Conservation (phyloP, 345 rosid genomes). For the Geranium rotundifolium region DNA sequence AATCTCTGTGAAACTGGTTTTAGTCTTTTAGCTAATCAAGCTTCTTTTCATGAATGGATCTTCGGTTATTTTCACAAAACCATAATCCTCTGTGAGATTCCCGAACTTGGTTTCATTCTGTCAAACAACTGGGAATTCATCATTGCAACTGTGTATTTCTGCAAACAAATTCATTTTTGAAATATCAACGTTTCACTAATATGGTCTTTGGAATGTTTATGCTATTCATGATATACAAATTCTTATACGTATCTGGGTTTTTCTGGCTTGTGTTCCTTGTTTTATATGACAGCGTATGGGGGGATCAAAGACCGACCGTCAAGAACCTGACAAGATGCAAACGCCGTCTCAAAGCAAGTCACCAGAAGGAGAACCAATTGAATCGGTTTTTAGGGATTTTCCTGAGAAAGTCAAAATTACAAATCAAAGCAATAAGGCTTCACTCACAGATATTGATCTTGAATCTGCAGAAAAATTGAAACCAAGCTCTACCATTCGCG, state of each 20-base stretch:
- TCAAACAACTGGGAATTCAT: no score
- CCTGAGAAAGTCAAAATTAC: constrained; percentile 12
- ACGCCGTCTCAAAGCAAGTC: constrained; percentile 6
- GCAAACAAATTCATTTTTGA: not conserved
- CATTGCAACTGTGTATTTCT: no score
- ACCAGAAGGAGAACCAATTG: constrained; percentile 9
- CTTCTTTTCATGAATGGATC: no score
- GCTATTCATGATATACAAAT: not conserved
- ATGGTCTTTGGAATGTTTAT: no score
- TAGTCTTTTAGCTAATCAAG: no score
- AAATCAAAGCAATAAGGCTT: constrained; percentile 3
- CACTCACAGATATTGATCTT: constrained; percentile 10
- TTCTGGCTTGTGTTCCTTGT: constrained; percentile 3
- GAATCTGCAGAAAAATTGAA: constrained; percentile 4
- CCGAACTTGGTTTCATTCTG: no score
- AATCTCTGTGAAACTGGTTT: no score
- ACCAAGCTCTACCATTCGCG: not conserved
- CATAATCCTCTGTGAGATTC: no score
- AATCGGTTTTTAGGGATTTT: constrained; percentile 9
- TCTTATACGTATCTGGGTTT: not conserved
- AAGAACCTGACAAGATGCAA: constrained; percentile 16
- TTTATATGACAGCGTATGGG: constrained; percentile 19
- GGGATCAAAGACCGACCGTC: constrained; percentile 12
- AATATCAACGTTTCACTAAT: not conserved
- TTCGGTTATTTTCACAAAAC: no score